Conservation (phyloP, 306 rosid species). For the Canavalia gladiata region DNA sequence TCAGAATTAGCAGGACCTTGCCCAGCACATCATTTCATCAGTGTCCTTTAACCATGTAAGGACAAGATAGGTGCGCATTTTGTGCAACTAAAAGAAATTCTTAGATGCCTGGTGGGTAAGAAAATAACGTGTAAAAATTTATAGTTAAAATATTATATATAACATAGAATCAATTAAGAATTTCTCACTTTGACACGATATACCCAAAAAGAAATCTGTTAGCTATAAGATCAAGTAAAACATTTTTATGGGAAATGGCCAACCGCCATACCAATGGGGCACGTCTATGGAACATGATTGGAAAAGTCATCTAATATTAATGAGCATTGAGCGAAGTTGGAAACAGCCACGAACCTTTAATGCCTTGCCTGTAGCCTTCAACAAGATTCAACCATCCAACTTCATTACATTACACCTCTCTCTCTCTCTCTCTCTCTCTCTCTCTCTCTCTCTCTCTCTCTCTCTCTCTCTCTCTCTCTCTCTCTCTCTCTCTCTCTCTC, state of each 20-base stretch:
- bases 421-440: background rate
- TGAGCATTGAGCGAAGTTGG: slow-evolving; percentile 67
- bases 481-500: background rate
- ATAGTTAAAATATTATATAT: background rate
- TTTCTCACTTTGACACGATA: background rate
- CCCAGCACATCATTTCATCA: background rate
- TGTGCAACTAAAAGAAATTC: background rate
- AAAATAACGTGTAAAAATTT: background rate
- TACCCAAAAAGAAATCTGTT: background rate
- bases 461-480: background rate
- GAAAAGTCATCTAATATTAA: slow-evolving; percentile 61
- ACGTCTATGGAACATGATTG: slow-evolving; percentile 25
- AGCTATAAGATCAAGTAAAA: background rate
- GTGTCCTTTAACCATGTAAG: background rate
- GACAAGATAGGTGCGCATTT: background rate
- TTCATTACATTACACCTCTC: slow-evolving; percentile 40
- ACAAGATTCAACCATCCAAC: slow-evolving; percentile 35
- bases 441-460: background rate
- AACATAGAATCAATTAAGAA: background rate
- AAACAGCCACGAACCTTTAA: slow-evolving; percentile 49
- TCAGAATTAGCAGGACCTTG: background rate
- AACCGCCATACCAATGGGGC: background rate
- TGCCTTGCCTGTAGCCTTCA: slow-evolving; percentile 43
- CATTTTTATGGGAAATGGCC: background rate
- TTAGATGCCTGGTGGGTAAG: background rate